Conservation (phyloP, 1,284 basidiomycete species). For the Ceratorhiza oryzae-sativae region DNA sequence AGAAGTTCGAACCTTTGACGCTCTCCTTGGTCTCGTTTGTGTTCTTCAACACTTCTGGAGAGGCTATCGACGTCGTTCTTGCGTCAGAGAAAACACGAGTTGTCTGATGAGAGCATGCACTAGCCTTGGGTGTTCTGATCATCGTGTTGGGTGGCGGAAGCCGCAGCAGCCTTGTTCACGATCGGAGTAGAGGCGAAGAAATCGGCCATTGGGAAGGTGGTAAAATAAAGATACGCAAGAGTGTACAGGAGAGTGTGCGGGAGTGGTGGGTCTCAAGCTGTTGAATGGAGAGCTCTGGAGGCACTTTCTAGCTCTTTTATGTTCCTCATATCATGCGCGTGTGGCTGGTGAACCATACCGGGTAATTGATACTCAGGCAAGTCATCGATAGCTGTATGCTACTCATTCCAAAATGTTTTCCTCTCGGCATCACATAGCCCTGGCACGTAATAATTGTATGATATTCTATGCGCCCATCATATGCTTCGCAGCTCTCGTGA, state of each 20-base stretch:
- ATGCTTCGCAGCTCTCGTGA: neutral
- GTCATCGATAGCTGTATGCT: constrained; percentile 2
- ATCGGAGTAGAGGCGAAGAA: constrained; percentile 16
- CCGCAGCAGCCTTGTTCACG: neutral
- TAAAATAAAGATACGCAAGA: too few species aligned
- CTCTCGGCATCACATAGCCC: neutral
- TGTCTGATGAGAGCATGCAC: neutral
- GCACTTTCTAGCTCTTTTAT: neutral
- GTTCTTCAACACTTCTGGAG: neutral
- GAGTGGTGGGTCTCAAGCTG: neutral
- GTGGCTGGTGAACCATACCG: neutral
- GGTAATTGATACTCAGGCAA: neutral
- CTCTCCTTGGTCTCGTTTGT: neutral
- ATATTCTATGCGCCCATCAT: neutral
- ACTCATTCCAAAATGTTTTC: neutral
- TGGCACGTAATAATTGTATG: neutral
- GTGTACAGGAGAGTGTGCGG: too few species aligned
- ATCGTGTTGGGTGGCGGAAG: neutral
- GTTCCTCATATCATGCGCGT: neutral
- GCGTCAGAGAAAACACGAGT: neutral
- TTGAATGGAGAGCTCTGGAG: neutral
- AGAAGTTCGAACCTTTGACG: constrained; percentile 26
- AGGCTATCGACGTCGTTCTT: neutral
- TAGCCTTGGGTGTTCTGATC: neutral
- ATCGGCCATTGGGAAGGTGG: constrained; percentile 17